Percentiles rank a stretch among this genome's conserved stretches.
Evolutionary conservation across 805 yeast genomes (phyloP).

Genomic region (Kodamaea hsintzibuensis): DNA sequence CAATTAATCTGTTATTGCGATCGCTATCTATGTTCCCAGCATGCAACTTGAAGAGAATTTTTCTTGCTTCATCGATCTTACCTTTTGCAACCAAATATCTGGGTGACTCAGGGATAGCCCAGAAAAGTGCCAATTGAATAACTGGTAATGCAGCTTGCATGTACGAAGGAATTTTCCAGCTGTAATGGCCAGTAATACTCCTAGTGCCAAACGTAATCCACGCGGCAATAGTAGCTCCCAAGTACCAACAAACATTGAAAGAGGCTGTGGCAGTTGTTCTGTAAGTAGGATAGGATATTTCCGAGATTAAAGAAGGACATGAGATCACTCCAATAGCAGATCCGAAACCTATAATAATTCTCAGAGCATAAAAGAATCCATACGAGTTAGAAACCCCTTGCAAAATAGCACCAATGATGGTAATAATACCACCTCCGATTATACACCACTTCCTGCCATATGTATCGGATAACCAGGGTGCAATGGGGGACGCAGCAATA

Average conservation of each 20-base stretch:
- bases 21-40: conserved; percentile 38
- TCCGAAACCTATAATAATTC: conserved; percentile 53
- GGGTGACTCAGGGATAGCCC: conserved; percentile 43
- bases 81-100: conserved; percentile 27
- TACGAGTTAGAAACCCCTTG: conserved; percentile 38
- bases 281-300: conserved; percentile 47
- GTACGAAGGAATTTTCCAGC: conserved; percentile 58
- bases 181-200: conserved; percentile 31
- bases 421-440: conserved; percentile 24
- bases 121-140: conserved; percentile 37
- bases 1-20: conserved; percentile 16
- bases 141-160: conserved; percentile 51
- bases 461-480: conserved; percentile 33
- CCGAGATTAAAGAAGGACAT: conserved; percentile 51
- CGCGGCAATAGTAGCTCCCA: conserved; percentile 54
- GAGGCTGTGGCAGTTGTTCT: conserved; percentile 31
- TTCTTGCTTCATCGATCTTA: conserved; percentile 25
- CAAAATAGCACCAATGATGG: conserved; percentile 35
- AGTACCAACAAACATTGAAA: conserved; percentile 53
- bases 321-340: conserved; percentile 41
- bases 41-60: conserved; percentile 38
- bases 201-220: conserved; percentile 52
- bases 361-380: conserved; percentile 41
- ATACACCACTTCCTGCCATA: conserved; percentile 40
- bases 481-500: conserved; percentile 28